phyloP scores from a whole-genome alignment of 1,139 yeast genomes.

The Wickerhamiella infanticola region DNA sequence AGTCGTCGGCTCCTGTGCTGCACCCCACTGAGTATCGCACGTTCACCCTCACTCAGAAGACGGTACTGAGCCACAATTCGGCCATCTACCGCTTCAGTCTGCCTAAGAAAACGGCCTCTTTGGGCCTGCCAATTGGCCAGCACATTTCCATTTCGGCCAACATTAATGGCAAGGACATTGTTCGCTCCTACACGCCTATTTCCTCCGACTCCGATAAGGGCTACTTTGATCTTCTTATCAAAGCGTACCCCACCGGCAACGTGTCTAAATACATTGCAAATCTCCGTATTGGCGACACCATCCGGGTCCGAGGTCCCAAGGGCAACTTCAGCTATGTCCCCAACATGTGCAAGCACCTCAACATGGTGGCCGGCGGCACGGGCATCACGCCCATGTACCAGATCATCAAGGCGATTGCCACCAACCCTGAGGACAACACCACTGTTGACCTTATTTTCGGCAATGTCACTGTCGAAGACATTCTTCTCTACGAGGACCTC shows the following conservation, averaged over 20 bases:
- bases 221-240: slow-evolving; percentile 75
- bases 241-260: slow-evolving; percentile 86
- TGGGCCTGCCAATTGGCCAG: slow-evolving; percentile 93
- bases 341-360: slow-evolving; percentile 58
- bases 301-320: slow-evolving; percentile 81
- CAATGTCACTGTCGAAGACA: slow-evolving; percentile 50
- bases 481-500: slow-evolving; percentile 62
- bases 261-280: slow-evolving; percentile 63
- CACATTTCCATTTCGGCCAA: slow-evolving; percentile 51
- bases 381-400: slow-evolving; percentile 94
- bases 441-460: slow-evolving; percentile 62
- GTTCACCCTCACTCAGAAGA: slow-evolving; percentile 73
- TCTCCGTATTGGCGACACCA: slow-evolving; percentile 51
- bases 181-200: slow-evolving; percentile 89
- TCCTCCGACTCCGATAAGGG: slow-evolving; percentile 66
- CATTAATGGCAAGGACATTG: slow-evolving; percentile 66
- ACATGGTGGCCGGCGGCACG: slow-evolving; percentile 93
- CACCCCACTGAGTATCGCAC: slow-evolving; percentile 55
- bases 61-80: slow-evolving; percentile 64
- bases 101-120: slow-evolving; percentile 55
- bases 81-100: slow-evolving; percentile 76
- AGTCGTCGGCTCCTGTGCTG: slow-evolving; percentile 27
- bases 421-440: slow-evolving; percentile 63
- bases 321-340: slow-evolving; percentile 80
- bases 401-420: slow-evolving; percentile 63